Evolutionary conservation across 345 rosid species (phyloP), one percentile per base, ranked within the genome.

Genomic region (Populus davidiana): DNA sequence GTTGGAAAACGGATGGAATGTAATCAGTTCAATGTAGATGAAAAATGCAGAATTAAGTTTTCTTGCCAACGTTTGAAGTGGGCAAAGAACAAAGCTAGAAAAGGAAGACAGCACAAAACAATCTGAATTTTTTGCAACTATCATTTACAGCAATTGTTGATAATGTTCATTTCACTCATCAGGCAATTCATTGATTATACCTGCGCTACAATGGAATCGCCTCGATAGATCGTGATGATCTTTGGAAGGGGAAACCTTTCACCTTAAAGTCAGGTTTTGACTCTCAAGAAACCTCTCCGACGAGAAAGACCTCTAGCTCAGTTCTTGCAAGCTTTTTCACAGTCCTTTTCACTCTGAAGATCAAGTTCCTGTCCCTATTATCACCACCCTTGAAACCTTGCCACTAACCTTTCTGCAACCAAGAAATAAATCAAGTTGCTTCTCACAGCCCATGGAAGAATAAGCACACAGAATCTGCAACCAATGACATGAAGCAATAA

Each of bases 201-300:
- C 98, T 96, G 94, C 6, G 97, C 99, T 1, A 90, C 86, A 13
- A 92, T 86, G 64, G 89, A 88, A 76, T 92, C 79, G 49, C 81
- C 92, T 75, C 71, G 82, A 71, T 86, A 91, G 43, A 96, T 87
- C 41, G 94, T 92, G 83, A 96, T 0, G 99, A 92, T 87, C 87
- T 89, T 85, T 87, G 94, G 82, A 92, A 96, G 36, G 88, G 86
- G 67, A 75, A 86, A 41, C 99, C 98, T 86, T 80, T 89, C 75
- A 95, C 76, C 75, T 74, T 87, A 59, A 91, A 81, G 68, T 86
- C 83, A 25, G 85, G 73, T 10, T 80, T 33, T 13, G 81, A 72
- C 17, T 81, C 90, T 71, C 67, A 86, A 5, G 61, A 27, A 75
- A 64, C 74, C 61, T 87, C 82, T 66, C 83, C 73, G 6, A 81